Percentiles rank a stretch among this genome's conserved stretches.
Evolutionary conservation across 108 stramenopile genomes (phyloP).

Genomic region (Cyclostephanos invisitatus): DNA sequence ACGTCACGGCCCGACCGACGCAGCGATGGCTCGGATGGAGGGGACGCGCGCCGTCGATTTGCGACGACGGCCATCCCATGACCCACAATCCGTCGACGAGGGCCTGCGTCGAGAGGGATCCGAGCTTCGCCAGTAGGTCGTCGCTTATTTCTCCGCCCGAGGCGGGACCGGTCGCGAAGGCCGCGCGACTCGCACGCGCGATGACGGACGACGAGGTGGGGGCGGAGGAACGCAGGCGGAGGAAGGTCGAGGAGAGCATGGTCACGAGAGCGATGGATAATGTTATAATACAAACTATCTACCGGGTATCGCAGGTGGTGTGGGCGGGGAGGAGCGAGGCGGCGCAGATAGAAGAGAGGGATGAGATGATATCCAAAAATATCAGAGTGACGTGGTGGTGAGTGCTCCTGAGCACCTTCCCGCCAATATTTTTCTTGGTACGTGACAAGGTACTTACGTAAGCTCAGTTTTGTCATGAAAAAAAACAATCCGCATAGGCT

Average conservation of each 20-base stretch:
- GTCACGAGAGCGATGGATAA: too few species aligned
- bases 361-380: too few species aligned
- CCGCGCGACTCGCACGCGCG: slow-evolving; percentile 33
- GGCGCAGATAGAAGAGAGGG: too few species aligned
- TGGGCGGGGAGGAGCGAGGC: too few species aligned
- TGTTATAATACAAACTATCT: too few species aligned
- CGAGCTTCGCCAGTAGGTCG: slow-evolving; percentile 76
- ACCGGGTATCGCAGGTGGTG: too few species aligned
- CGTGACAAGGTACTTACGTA: too few species aligned
- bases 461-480: too few species aligned
- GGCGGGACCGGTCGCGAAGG: slow-evolving; percentile 81
- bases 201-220: slow-evolving; percentile 11
- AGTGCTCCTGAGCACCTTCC: too few species aligned
- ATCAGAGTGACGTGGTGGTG: too few species aligned
- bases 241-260: slow-evolving; percentile 26
- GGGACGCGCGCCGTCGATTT: slow-evolving; percentile 82
- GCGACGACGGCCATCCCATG: slow-evolving; percentile 89
- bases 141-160: slow-evolving; percentile 71
- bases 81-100: slow-evolving; percentile 92
- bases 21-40: slow-evolving; percentile 74
- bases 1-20: slow-evolving; percentile 85
- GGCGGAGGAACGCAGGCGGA: slow-evolving; percentile 9
- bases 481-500: too few species aligned
- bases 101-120: slow-evolving; percentile 81
- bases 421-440: too few species aligned